phyloP scores from a whole-genome alignment of 371 early-diverging fungal species.

The Saksenaea oblongispora region DNA sequence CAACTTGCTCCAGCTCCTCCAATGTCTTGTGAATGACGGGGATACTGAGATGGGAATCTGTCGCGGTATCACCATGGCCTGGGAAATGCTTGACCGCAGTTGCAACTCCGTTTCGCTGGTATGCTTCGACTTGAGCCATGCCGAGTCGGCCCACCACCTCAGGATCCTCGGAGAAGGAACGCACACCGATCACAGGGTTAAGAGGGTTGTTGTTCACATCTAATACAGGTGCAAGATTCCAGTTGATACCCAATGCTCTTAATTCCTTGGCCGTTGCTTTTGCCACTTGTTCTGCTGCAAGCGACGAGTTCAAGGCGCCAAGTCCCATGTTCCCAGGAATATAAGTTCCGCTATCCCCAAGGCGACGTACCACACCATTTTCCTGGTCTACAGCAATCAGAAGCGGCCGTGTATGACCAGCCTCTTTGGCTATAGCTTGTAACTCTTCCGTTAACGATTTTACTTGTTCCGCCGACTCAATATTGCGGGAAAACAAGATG shows the following conservation, averaged over 20 bases:
- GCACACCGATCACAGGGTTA: constrained; percentile 54
- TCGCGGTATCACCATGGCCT: constrained; percentile 57
- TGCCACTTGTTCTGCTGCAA: constrained; percentile 38
- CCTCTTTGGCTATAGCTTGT: constrained; percentile 40
- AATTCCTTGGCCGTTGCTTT: constrained; percentile 37
- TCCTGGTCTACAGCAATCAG: constrained; percentile 54
- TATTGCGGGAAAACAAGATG: constrained; percentile 54
- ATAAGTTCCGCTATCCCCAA: constrained; percentile 43
- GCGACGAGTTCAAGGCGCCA: constrained; percentile 37
- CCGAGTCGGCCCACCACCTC: constrained; percentile 33
- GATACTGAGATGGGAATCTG: constrained; percentile 51
- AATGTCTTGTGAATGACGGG: constrained; percentile 48
- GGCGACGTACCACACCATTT: constrained; percentile 51
- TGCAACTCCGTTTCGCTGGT: constrained; percentile 33
- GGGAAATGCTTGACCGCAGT: constrained; percentile 53
- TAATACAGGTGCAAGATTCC: constrained; percentile 49
- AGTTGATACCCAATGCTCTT: constrained; percentile 44
- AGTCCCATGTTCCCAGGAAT: constrained; percentile 50
- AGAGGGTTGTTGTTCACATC: constrained; percentile 54
- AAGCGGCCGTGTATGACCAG: constrained; percentile 43
- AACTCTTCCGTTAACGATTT: constrained; percentile 27
- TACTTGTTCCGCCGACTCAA: constrained; percentile 37
- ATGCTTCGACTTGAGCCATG: constrained; percentile 41
- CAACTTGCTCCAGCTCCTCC: constrained; percentile 35
- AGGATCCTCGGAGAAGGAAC: constrained; percentile 48